phyloP scores from a whole-genome alignment of 1,139 yeast species.

The Arxiozyma slooffiae region DNA sequence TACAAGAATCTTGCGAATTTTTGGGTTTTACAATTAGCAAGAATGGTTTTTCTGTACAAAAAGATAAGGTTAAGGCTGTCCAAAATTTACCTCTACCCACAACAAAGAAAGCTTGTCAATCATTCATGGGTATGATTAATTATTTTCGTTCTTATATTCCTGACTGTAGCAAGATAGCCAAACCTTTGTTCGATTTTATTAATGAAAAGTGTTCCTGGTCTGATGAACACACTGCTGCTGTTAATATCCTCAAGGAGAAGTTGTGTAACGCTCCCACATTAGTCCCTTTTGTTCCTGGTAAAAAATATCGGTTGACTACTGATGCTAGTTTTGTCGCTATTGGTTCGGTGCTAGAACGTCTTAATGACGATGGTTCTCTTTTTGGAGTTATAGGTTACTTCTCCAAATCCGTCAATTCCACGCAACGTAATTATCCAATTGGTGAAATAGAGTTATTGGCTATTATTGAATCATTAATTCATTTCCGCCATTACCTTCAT shows the following conservation, averaged over 20 bases:
- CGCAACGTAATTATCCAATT: slow-evolving; percentile 10
- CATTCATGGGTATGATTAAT: slow-evolving; percentile 12
- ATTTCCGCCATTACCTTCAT: slow-evolving; percentile 10
- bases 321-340: slow-evolving; percentile 12
- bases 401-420: slow-evolving; percentile 8
- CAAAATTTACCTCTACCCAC: neutral
- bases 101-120: neutral
- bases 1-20: neutral
- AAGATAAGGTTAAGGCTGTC: neutral
- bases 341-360: slow-evolving; percentile 15
- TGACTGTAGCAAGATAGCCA: slow-evolving; percentile 5
- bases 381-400: slow-evolving; percentile 13
- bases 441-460: slow-evolving; percentile 13
- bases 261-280: neutral
- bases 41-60: neutral
- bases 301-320: slow-evolving; percentile 10
- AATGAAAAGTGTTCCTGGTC: slow-evolving; percentile 3
- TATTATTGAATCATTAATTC: slow-evolving; percentile 10
- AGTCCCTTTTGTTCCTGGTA: neutral
- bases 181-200: slow-evolving; percentile 7
- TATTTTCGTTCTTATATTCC: slow-evolving; percentile 12
- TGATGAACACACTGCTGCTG: neutral
- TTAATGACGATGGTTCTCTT: slow-evolving; percentile 3
- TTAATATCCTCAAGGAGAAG: too few relatives aligned
- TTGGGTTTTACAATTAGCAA: neutral